These are phyloP conservation scores for Aureobasidium lini DNA, from an alignment of 2,329 filamentous ascomycete genomes.

Conservation along the genomic window DNA sequence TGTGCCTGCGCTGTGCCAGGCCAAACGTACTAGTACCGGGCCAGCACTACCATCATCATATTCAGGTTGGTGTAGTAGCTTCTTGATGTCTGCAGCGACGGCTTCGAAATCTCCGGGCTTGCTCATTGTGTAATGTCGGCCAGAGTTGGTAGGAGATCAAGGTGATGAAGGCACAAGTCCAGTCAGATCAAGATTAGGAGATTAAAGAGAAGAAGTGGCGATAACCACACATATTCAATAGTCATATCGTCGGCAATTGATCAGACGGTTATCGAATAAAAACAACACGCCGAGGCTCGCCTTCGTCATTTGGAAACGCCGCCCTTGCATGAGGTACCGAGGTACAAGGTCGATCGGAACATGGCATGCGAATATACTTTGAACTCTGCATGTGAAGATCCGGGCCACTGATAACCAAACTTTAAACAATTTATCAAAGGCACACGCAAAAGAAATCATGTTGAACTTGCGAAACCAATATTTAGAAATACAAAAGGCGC, in stretches of 20 bases:
- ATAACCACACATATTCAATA: neutral
- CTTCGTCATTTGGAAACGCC: neutral
- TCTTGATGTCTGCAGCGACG: conserved; percentile 19
- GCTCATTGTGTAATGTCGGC: conserved; percentile 8
- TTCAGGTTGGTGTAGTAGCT: conserved; percentile 41
- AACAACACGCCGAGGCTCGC: conserved; percentile 5
- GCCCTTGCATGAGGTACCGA: conserved; percentile 11
- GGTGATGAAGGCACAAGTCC: neutral
- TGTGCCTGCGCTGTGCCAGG: conserved; percentile 59
- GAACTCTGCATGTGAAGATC: neutral
- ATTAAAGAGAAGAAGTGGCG: neutral
- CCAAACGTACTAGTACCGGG: conserved; percentile 56
- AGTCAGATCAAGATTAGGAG: neutral
- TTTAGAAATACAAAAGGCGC: conserved; percentile 12
- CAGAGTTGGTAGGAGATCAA: neutral
- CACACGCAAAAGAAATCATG: neutral
- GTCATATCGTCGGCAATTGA: conserved; percentile 5
- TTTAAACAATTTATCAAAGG: no score
- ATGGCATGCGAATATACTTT: neutral
- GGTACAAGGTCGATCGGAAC: conserved; percentile 2
- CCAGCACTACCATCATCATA: conserved; percentile 60
- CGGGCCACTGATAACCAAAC: neutral
- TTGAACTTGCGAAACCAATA: neutral
- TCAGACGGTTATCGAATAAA: neutral
- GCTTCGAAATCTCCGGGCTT: conserved; percentile 19